A percentile compares a stretch with the other conserved stretches of the same genome.
Conservation (phyloP, 352 stramenopile genomes). For the Pythium sukuiense region DNA sequence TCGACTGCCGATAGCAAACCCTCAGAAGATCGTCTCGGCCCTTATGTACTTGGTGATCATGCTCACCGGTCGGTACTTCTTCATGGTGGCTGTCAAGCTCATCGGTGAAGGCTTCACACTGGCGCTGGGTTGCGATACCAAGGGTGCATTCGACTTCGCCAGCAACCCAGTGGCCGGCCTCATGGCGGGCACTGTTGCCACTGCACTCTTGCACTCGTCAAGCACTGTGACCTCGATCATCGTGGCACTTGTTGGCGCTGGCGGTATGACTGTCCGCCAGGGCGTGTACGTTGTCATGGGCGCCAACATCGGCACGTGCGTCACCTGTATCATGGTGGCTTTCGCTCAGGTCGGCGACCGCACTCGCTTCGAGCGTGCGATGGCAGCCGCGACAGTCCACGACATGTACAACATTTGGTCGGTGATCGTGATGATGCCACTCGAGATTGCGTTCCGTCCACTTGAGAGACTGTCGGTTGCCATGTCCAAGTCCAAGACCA, state of each 20-base stretch:
- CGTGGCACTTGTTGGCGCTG: constrained; percentile 40
- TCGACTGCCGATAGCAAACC: no score
- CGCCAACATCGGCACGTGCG: constrained; percentile 73
- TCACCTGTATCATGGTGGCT: constrained; percentile 77
- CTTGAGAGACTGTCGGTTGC: constrained; percentile 37
- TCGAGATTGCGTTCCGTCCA: constrained; percentile 38
- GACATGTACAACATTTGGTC: constrained; percentile 73
- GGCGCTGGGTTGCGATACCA: constrained; percentile 37
- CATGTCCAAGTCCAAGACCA: constrained; percentile 4
- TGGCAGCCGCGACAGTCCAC: constrained; percentile 27
- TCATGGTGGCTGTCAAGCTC: constrained; percentile 50
- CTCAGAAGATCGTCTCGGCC: constrained; percentile 17
- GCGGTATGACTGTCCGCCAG: constrained; percentile 43
- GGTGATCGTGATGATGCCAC: constrained; percentile 42
- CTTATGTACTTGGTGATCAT: constrained; percentile 23
- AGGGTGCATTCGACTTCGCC: constrained; percentile 32
- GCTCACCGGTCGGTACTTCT: constrained; percentile 45
- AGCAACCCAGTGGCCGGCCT: constrained; percentile 45
- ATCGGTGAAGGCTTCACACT: constrained; percentile 44
- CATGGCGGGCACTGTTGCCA: constrained; percentile 45
- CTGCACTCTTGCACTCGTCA: constrained; percentile 43
- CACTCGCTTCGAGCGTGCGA: constrained; percentile 36
- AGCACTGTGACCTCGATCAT: constrained; percentile 52
- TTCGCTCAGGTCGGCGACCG: constrained; percentile 67
- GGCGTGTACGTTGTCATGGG: constrained; percentile 84